phyloP scores from a whole-genome alignment of 2,329 filamentous ascomycete genomes.

The Neonectria magnoliae region DNA sequence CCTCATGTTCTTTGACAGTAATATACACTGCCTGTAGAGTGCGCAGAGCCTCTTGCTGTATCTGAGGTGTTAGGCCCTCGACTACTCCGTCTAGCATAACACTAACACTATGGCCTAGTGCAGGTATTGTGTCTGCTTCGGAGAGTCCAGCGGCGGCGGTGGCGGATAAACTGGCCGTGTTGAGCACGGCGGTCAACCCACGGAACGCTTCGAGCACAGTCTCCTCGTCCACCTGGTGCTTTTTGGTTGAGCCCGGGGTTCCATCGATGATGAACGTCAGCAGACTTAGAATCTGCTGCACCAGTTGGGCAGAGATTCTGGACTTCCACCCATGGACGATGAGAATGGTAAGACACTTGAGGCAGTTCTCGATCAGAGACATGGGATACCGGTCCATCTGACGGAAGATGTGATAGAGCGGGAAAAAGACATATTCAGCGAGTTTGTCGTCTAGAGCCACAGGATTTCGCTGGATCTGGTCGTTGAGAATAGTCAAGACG shows the following conservation, averaged over 20 bases:
- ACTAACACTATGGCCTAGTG: constrained; percentile 84
- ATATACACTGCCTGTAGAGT: constrained; percentile 71
- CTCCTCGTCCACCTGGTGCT: constrained; percentile 72
- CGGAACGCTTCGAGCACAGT: constrained; percentile 75
- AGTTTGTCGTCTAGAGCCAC: constrained; percentile 78
- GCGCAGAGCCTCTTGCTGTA: constrained; percentile 76
- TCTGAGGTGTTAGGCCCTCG: constrained; percentile 69
- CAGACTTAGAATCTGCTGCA: constrained; percentile 85
- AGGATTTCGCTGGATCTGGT: constrained; percentile 55
- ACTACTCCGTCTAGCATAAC: constrained; percentile 79
- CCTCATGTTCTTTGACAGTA: constrained; percentile 75
- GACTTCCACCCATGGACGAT: constrained; percentile 82
- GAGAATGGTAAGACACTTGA: constrained; percentile 79
- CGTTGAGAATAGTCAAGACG: constrained; percentile 58
- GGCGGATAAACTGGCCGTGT: constrained; percentile 62
- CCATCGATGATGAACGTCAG: constrained; percentile 84
- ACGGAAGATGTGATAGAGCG: constrained; percentile 86
- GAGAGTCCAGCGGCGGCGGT: constrained; percentile 60
- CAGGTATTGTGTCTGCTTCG: constrained; percentile 72
- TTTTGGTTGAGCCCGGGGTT: constrained; percentile 63
- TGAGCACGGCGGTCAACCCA: constrained; percentile 74
- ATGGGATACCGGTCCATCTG: constrained; percentile 77
- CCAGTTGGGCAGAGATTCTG: constrained; percentile 75
- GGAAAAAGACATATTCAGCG: constrained; percentile 95
- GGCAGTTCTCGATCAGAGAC: constrained; percentile 76